Evolutionary conservation across 1,284 basidiomycete genomes (phyloP).

Genomic region (Microbotryum lychnidis-dioicae): DNA sequence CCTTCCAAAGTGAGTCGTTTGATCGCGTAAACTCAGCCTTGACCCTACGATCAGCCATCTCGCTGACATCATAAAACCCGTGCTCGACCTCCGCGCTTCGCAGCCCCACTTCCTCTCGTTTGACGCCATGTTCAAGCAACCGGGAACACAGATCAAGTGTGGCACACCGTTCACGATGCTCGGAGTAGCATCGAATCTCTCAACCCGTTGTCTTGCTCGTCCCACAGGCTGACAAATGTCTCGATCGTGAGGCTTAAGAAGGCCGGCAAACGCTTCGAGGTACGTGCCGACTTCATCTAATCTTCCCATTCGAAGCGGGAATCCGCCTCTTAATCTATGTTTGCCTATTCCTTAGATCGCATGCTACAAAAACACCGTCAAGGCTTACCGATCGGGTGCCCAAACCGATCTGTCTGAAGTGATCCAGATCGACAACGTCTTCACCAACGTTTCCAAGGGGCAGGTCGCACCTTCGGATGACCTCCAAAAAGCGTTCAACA

Average conservation of each 20-base stretch:
- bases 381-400: conserved; percentile 87
- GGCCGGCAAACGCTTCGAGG: conserved; percentile 95
- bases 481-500: conserved; percentile 83
- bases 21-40: neutral
- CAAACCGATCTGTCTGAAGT: conserved; percentile 94
- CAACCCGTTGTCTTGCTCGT: conserved; percentile 11
- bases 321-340: neutral
- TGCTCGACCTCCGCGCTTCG: neutral
- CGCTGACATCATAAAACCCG: neutral
- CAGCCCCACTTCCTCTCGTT: conserved; percentile 38
- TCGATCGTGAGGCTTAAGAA: conserved; percentile 93
- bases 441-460: conserved; percentile 93
- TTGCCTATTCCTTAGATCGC: conserved; percentile 57
- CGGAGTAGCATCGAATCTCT: neutral
- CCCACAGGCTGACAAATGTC: conserved; percentile 78
- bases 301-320: neutral
- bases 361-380: conserved; percentile 99
- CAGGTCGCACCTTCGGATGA: conserved; percentile 83
- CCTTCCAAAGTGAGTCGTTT: neutral
- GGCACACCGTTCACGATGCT: conserved; percentile 6
- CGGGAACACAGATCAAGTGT: conserved; percentile 79
- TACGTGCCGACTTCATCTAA: conserved; percentile 37
- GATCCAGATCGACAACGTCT: conserved; percentile 92
- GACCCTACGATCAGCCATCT: neutral
- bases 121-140: conserved; percentile 49